Evolutionary conservation across 2,329 filamentous ascomycete genomes (phyloP).

Genomic region (Pestalotiopsis sp.): DNA sequence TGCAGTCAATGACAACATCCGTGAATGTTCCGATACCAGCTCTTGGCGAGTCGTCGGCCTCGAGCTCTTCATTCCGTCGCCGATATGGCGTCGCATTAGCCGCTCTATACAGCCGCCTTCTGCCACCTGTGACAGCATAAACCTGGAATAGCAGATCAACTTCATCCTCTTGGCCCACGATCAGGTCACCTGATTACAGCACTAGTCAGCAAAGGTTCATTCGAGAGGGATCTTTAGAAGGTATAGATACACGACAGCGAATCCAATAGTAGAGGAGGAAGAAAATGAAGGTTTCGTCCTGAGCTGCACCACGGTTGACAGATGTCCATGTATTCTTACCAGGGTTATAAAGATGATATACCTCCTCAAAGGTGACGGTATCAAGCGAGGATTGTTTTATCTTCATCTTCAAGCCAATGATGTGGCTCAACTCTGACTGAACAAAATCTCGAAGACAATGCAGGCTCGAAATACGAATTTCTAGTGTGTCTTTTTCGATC

Average conservation of each 20-base stretch:
- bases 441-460: slow-evolving; percentile 8
- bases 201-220: too few species aligned
- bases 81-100: neutral
- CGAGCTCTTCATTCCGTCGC: neutral
- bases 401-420: neutral
- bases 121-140: slow-evolving; percentile 11
- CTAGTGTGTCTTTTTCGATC: neutral
- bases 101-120: neutral
- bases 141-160: slow-evolving; percentile 2
- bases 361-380: slow-evolving; percentile 8
- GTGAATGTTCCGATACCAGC: slow-evolving; percentile 8
- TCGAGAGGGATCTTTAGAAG: too few species aligned
- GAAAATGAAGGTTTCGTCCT: too few species aligned
- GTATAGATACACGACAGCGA: too few species aligned
- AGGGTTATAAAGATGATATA: slow-evolving; percentile 10
- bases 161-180: neutral
- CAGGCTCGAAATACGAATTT: slow-evolving; percentile 9
- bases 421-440: slow-evolving; percentile 6
- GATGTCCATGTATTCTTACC: too few species aligned
- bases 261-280: too few species aligned
- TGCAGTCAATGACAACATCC: slow-evolving; percentile 10
- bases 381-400: slow-evolving; percentile 6
- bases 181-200: slow-evolving; percentile 1
- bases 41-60: slow-evolving; percentile 1
- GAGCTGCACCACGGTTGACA: too few species aligned